These are phyloP conservation scores for Leucosporidium scottii DNA, from an alignment of 768 basidiomycete species.

Conservation along the genomic window DNA sequence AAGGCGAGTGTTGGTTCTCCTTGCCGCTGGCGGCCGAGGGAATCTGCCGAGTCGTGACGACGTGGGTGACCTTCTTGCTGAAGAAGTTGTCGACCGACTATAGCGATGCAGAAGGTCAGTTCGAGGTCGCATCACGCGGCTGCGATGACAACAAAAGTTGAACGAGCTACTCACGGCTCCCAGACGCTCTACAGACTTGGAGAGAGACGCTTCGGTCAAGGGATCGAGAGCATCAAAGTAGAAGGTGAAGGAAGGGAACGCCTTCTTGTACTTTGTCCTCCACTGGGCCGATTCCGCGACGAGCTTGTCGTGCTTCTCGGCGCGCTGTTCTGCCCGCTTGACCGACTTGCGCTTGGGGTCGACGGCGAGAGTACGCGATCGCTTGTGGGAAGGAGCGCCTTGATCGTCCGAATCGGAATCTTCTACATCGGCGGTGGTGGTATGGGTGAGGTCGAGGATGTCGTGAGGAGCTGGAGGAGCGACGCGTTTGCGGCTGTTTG, in stretches of 20 bases:
- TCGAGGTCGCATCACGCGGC: background rate
- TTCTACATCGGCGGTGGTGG: background rate
- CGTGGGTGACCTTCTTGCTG: conserved; percentile 74
- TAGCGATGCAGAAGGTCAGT: background rate
- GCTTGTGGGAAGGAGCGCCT: no score
- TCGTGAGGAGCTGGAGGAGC: background rate
- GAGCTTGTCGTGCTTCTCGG: conserved; percentile 26
- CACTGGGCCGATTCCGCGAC: conserved; percentile 51
- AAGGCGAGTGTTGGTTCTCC: conserved; percentile 21
- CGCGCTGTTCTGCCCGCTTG: background rate
- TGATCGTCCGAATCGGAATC: background rate
- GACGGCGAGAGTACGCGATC: no score
- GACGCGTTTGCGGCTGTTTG: no score
- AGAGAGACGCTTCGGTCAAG: conserved; percentile 47
- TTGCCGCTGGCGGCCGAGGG: conserved; percentile 15
- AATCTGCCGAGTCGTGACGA: conserved; percentile 57
- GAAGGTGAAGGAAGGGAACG: conserved; percentile 77
- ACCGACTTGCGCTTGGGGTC: no score
- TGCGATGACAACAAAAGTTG: background rate
- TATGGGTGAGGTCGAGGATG: conserved; percentile 2
- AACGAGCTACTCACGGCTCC: conserved; percentile 61
- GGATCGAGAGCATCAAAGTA: conserved; percentile 66
- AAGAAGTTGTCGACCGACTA: conserved; percentile 86
- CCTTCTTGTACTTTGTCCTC: conserved; percentile 70
- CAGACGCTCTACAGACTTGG: conserved; percentile 56